Base-by-base conservation (phyloP, 257 asterid species). In the Ballota nigra region DNA sequence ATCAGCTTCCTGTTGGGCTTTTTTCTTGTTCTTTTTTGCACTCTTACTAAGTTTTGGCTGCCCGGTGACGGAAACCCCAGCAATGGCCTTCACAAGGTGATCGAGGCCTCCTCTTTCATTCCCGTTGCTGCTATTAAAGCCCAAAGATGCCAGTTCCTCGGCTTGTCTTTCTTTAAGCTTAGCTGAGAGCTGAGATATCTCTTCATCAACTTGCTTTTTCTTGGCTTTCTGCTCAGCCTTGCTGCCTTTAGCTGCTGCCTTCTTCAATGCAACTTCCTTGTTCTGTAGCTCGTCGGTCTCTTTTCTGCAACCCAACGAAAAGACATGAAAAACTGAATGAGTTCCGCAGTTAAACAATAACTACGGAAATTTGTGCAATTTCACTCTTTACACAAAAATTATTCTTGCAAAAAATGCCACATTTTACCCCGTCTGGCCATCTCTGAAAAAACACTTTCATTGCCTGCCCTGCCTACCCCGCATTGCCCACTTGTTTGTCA, bases 181-280 rank as follows among this genome's bases (percentile, higher is more conserved):
- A 0, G 79, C 70, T 19, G 97, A 88, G 31, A 88, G 96, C 56
- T 71, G 68, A 43, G 89, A 75, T 76, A 95, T 83, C 82, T 95
- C 97, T 76, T 92, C 94, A 51, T 92, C 99, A 53, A 95, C 99
- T 83, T 89, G 96, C 72, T 95, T 95, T 83, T 92, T 92, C 83
- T 95, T 95, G 58, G 98, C 96, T 80, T 89, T 95, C 84, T 95
- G 99, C 76, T 95, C 99, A 34, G 96, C 96, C 75, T 89, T 95
- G 88, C 99, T 95, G 34, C 98, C 99, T 83, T 89, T 95, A 26
- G 98, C 96, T 12, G 98, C 96, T 12, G 89, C 89, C 86, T 95
- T 95, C 77, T 92, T 95, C 83, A 92, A 55, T 40, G 89, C 82
- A 31, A 75, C 81, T 86, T 95, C 98, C 82, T 89, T 92, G 88